Conservation (phyloP, 176 grass and related monocot species). For the Triticum aestivum region IWGSC_CS_RefSeq_v2.1 NC_057801.1:178494552-178495051, state of each 20-base stretch:
- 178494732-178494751: too few relatives aligned
- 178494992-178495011: neutral
- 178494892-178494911: neutral
- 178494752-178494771: too few relatives aligned
- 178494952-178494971: neutral
- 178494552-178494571: too few relatives aligned
- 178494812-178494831: neutral
- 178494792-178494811: neutral
- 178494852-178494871: neutral
- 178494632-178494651: too few relatives aligned
- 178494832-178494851: neutral
- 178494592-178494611: too few relatives aligned
- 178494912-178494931: neutral
- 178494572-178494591: too few relatives aligned
- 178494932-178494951: neutral
- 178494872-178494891: neutral
- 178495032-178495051: neutral
- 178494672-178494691: too few relatives aligned
- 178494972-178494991: neutral
- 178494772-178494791: too few relatives aligned
- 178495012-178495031: neutral
- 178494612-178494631: too few relatives aligned
- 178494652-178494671: too few relatives aligned
- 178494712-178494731: too few relatives aligned
- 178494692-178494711: too few relatives aligned